Evolutionary conservation across 768 basidiomycete species (phyloP).

Genomic region (Artomyces pyxidatus): DNA sequence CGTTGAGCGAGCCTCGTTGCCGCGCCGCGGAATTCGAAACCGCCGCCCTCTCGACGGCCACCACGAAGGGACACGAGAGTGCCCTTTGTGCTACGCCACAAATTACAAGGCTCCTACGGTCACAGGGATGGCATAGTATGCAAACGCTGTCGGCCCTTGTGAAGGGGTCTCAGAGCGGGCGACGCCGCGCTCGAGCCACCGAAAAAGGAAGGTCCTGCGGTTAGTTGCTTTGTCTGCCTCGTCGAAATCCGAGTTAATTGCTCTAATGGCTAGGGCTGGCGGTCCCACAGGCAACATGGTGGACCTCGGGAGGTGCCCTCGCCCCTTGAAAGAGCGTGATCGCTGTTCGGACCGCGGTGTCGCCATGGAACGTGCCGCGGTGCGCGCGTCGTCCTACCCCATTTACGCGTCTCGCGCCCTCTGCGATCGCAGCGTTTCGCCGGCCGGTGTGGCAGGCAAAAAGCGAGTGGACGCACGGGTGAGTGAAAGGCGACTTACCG

Average conservation of each 20-base stretch:
- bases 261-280: not conserved
- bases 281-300: not conserved
- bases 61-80: not conserved
- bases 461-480: too few relatives aligned
- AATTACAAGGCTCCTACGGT: not conserved
- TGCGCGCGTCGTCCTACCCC: not conserved
- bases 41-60: not conserved
- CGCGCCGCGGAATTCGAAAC: not conserved
- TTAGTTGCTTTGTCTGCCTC: constrained; percentile 15
- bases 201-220: constrained; percentile 1
- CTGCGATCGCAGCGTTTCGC: not conserved
- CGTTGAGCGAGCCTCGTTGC: not conserved
- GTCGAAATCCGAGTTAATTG: constrained; percentile 4
- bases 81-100: not conserved
- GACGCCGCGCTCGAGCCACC: not conserved
- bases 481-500: not conserved
- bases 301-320: not conserved
- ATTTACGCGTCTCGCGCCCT: not conserved
- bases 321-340: not conserved
- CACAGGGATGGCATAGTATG: not conserved
- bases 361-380: not conserved
- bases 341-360: not conserved
- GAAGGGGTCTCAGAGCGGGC: not conserved
- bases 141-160: not conserved
- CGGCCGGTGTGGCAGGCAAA: not conserved